Evolutionary conservation across 192 early-diverging fungal genomes (phyloP), one percentile per base, ranked within the genome.

Genomic region (Coemansia biformis): DNA sequence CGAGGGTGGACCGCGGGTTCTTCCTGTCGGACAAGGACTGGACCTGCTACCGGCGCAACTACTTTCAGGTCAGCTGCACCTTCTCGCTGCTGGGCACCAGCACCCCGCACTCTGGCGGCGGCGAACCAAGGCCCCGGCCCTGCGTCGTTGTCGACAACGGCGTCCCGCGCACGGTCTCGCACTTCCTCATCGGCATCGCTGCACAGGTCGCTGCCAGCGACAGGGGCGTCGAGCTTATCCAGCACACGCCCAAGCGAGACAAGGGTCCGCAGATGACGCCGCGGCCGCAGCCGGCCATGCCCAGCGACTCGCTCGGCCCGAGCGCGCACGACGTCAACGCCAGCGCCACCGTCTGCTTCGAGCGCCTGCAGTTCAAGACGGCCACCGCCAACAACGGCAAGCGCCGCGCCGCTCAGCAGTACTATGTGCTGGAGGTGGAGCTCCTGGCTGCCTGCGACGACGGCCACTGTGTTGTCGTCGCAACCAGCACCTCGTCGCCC

Each of bases 311-410:
- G 9, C 67, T 32, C 57, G 9, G 46, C 33, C 4, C 42, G 17
- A 29, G 29, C 24, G 29, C 9, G 18, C 45, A 51, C 17, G 63
- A 64, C 7, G 22, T 51, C n/a, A 49, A 38, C 28, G 34, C 60
- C 19, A 77, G 73, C 31, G 67, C 75, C 22, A 73, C 81, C 0
- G 82, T 83, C 8, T 87, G 88, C 33, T 98, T 91, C 61, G 92
- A 98, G 46, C 80, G 95, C 29, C 77, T 98, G 31, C 95, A 98
- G 75, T 98, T 98, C 83, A 96, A 96, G 56, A 86, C 87, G 0
- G 93, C 93, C 16, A 98, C 95, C 0, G 89, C 90, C 19, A 98
- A 96, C 66, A 96, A 93, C 53, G 90, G 90, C 41, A 91, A 92
- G 64, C 81, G 93, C 36, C 76, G 89, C 16, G 90, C 88, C 12